phyloP scores from a whole-genome alignment of 208 protist genomes.

The Leishmania tarentolae region DNA sequence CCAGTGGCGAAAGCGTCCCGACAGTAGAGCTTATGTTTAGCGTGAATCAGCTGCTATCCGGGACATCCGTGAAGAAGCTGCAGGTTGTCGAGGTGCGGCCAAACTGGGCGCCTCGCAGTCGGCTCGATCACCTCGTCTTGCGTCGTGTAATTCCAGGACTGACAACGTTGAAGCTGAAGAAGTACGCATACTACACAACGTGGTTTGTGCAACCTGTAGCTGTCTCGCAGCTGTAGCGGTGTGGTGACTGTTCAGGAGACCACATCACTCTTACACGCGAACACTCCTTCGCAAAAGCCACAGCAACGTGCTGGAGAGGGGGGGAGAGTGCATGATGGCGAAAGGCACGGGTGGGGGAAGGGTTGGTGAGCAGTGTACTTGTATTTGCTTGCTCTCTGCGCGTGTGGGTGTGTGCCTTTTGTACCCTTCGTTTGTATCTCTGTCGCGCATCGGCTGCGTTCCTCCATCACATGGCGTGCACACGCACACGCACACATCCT shows the following conservation, averaged over 20 bases:
- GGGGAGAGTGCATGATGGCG: neutral
- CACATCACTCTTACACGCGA: neutral
- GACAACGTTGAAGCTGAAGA: conserved; percentile 53
- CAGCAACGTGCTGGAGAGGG: neutral
- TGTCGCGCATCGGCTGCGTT: neutral
- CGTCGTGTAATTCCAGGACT: conserved; percentile 45
- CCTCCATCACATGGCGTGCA: neutral
- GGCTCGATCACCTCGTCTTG: conserved; percentile 52
- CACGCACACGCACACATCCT: neutral
- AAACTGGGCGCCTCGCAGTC: conserved; percentile 64
- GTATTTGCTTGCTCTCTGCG: neutral
- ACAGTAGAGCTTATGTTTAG: conserved; percentile 67
- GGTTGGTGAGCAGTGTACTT: neutral
- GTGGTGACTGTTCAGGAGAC: neutral
- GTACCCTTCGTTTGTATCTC: neutral
- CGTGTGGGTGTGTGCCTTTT: neutral
- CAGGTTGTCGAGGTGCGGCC: conserved; percentile 63
- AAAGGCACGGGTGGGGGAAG: neutral
- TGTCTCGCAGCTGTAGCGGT: conserved; percentile 37
- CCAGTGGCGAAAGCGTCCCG: conserved; percentile 29
- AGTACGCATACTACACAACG: conserved; percentile 80
- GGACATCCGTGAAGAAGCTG: conserved; percentile 66
- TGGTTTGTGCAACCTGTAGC: conserved; percentile 75
- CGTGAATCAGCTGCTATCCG: conserved; percentile 56
- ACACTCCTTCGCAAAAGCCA: neutral